A percentile compares a stretch with the other conserved stretches of the same genome.
These are phyloP conservation scores for Pythium angustatum DNA, from an alignment of 352 stramenopile genomes.

Conservation along the genomic window DNA sequence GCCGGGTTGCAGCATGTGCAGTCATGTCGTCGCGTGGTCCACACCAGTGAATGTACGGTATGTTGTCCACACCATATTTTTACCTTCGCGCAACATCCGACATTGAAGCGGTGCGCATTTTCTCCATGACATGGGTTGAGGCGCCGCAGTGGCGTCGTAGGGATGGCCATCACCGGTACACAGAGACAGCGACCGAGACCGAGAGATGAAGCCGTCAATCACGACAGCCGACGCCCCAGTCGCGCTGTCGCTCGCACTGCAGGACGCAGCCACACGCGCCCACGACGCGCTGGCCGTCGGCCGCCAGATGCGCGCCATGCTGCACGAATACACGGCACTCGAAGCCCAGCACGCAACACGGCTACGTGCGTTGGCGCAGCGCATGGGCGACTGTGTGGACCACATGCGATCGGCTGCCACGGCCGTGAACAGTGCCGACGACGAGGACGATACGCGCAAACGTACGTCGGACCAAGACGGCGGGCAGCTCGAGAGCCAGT, in stretches of 20 bases:
- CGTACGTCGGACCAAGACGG: no score
- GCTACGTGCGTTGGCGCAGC: conserved; percentile 22
- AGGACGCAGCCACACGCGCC: conserved; percentile 18
- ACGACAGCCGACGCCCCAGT: no score
- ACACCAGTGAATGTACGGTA: conserved; percentile 13
- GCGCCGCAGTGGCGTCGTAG: neutral
- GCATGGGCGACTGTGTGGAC: conserved; percentile 32
- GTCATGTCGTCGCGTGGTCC: conserved; percentile 4
- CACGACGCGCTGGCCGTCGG: conserved; percentile 26
- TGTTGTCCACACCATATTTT: conserved; percentile 15
- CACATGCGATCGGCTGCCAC: conserved; percentile 13
- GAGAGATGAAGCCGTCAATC: no score
- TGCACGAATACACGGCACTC: conserved; percentile 33
- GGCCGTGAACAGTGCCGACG: neutral
- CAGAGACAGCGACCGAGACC: no score
- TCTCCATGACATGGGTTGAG: conserved; percentile 14
- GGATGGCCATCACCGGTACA: conserved; percentile 23
- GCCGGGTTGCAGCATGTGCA: neutral
- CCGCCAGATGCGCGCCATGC: conserved; percentile 33
- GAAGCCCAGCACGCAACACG: conserved; percentile 30
- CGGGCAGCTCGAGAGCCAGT: conserved; percentile 22
- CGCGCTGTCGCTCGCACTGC: no score
- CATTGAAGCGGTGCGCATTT: conserved; percentile 32
- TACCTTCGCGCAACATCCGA: conserved; percentile 9
- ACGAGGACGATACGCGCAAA: no score